Conservation (phyloP, 2,329 filamentous ascomycete species). For the Sarocladiaceae sp. region DNA sequence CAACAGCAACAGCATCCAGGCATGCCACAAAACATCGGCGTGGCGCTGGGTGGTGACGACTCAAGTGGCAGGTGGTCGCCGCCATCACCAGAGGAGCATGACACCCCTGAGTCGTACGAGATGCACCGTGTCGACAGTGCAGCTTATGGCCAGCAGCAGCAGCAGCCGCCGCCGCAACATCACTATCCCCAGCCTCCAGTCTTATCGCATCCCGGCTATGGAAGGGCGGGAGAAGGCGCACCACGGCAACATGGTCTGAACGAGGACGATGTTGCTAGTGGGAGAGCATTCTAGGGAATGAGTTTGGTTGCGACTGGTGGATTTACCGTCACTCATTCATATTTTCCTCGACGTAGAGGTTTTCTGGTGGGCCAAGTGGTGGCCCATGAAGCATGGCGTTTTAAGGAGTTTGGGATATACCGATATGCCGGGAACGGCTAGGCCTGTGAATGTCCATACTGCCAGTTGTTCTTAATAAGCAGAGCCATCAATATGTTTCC, state of each 20-base stretch:
- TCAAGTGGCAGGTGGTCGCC: slow-evolving; percentile 6
- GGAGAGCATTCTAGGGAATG: slow-evolving; percentile 9
- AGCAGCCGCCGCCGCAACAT: background rate
- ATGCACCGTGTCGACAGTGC: slow-evolving; percentile 37
- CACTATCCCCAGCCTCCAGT: slow-evolving; percentile 29
- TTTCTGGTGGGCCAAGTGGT: no score
- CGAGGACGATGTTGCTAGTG: background rate
- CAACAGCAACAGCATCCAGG: slow-evolving; percentile 1
- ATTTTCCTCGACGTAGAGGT: no score
- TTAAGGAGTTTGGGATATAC: slow-evolving; percentile 1
- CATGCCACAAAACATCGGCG: slow-evolving; percentile 29
- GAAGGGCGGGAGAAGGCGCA: slow-evolving; percentile 25
- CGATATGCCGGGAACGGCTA: background rate
- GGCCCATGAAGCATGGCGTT: slow-evolving; percentile 9
- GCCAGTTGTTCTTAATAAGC: no score
- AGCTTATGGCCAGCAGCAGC: slow-evolving; percentile 16
- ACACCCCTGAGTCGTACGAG: slow-evolving; percentile 38
- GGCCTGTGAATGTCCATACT: no score
- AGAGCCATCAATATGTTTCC: no score
- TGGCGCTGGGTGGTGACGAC: slow-evolving; percentile 36
- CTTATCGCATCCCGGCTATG: slow-evolving; percentile 40
- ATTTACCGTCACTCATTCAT: no score
- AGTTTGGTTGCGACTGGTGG: no score
- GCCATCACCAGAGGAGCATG: slow-evolving; percentile 25
- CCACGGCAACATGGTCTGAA: slow-evolving; percentile 15